phyloP scores from a whole-genome alignment of 2,329 filamentous ascomycete genomes.

The Diaporthe sp. region DNA sequence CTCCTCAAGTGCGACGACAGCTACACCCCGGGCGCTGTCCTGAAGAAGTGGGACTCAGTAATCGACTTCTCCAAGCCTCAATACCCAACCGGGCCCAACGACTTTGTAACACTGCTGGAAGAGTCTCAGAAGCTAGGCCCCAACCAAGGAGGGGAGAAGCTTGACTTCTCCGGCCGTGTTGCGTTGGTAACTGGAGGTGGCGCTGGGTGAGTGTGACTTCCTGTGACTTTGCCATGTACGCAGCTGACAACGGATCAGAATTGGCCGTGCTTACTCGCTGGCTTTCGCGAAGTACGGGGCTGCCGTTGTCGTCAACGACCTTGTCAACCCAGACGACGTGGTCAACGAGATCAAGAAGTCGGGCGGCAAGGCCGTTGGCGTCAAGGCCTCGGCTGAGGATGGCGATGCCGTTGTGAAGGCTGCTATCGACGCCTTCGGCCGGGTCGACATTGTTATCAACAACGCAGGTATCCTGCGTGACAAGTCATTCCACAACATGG shows the following conservation, averaged over 20 bases:
- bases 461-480: conserved; percentile 98
- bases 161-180: conserved; percentile 88
- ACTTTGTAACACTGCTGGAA: conserved; percentile 90
- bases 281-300: conserved; percentile 87
- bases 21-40: conserved; percentile 88
- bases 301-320: conserved; percentile 93
- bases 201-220: conserved; percentile 70
- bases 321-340: conserved; percentile 91
- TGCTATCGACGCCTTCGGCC: conserved; percentile 93
- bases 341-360: conserved; percentile 92
- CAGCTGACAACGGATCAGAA: conserved; percentile 60
- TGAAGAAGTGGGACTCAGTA: conserved; percentile 91
- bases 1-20: conserved; percentile 90
- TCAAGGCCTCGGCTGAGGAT: conserved; percentile 94
- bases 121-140: conserved; percentile 83
- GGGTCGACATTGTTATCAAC: conserved; percentile 96
- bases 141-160: conserved; percentile 79
- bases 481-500: conserved; percentile 99
- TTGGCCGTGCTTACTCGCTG: conserved; percentile 91
- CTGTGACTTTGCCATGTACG: not conserved
- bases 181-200: conserved; percentile 90
- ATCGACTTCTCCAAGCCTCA: conserved; percentile 87
- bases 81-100: conserved; percentile 86
- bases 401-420: conserved; percentile 92
- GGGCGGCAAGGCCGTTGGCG: conserved; percentile 90